phyloP scores from a whole-genome alignment of 257 asterid species.

The Solanum neorickii region DNA sequence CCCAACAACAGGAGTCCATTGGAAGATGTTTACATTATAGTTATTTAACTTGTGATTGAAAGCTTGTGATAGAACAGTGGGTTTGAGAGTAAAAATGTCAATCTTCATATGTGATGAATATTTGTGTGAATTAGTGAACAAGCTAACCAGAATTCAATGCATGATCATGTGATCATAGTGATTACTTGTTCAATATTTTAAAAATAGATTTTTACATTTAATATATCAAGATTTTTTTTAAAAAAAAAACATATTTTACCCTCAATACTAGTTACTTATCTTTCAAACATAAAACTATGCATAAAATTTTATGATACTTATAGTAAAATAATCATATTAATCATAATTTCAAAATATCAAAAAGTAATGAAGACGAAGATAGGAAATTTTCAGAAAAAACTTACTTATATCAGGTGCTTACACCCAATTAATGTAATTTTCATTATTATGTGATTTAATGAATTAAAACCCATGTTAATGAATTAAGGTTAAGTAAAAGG shows the following conservation, averaged over 20 bases:
- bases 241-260: not conserved
- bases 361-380: too few relatives aligned
- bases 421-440: too few relatives aligned
- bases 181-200: not conserved
- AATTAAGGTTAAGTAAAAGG: too few relatives aligned
- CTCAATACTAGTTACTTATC: too few relatives aligned
- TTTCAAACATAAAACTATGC: too few relatives aligned
- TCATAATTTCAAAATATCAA: too few relatives aligned
- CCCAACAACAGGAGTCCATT: not conserved
- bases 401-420: accelerated
- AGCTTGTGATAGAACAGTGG: not conserved
- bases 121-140: not conserved
- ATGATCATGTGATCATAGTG: not conserved
- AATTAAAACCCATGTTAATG: too few relatives aligned
- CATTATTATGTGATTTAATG: too few relatives aligned
- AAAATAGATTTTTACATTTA: too few relatives aligned
- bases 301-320: not conserved
- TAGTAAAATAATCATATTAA: too few relatives aligned
- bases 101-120: not conserved
- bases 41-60: not conserved
- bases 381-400: too few relatives aligned
- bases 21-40: not conserved
- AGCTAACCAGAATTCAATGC: not conserved
- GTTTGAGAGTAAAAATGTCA: not conserved
- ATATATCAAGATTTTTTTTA: too few relatives aligned